Base-by-base conservation (phyloP, 768 basidiomycete genomes). In the Mycena albidolilacea region DNA sequence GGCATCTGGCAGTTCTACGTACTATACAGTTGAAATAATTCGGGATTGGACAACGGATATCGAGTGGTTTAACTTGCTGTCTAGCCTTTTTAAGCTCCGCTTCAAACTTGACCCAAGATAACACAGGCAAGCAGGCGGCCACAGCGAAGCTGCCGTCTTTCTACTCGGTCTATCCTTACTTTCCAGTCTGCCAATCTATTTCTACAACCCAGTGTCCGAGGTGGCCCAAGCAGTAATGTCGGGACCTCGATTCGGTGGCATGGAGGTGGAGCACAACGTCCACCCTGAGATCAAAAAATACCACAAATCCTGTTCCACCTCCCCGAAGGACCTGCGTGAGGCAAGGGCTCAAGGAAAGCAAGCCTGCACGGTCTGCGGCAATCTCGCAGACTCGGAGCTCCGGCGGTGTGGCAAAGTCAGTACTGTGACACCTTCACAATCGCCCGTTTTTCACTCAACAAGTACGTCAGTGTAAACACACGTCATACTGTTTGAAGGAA, bases 211-310 rank as follows among this genome's bases (percentile, higher is more conserved):
- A n/a, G n/a, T n/a, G n/a, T n/a, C n/a, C n/a, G n/a, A n/a, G n/a
- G n/a, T n/a, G n/a, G n/a, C 43, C 46, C 58, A 54, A 69, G 48
- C 60, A 69, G 68, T 37, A 30, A 69, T 62, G 59, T 50, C 48
- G 21, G 58, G 67, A 57, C 35, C n/a, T 62, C 61, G 50, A 70
- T 46, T 70, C 61, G 68, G 10, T 41, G 52, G 61, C 17, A 57
- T 44, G 41, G 61, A 55, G 69, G 41, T 64, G 61, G 52, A 37
- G 41, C 69, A 70, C 69, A 70, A 39, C 12, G 46, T 70, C 35
- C 69, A 70, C 63, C 63, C 69, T 44, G 69, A 70, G 38, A 70
- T 70, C 69, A 70, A 65, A 44, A 70, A 70, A 60, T 70, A 70
- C 63, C 69, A 70, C 69, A 70, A 70, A 43, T 70, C 63, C 21